Conservation (phyloP, 345 rosid species). For the Aquilaria yunnanensis region DNA sequence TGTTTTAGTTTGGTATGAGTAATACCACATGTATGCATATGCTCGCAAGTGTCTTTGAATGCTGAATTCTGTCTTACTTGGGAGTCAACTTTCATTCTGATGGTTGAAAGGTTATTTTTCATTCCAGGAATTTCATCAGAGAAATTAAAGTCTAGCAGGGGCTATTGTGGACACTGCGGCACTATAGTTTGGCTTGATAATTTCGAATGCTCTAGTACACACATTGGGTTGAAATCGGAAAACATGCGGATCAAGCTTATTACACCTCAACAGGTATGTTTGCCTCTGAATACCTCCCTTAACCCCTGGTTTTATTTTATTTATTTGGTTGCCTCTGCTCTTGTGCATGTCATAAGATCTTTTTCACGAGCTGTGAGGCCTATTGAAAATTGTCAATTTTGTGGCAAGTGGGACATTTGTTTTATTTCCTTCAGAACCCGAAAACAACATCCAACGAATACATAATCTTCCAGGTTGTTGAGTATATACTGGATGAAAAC, state of each 20-base stretch:
- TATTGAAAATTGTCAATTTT: no score
- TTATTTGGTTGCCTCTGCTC: background rate
- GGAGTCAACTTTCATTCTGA: background rate
- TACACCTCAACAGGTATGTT: slow-evolving; percentile 37
- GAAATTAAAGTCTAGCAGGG: slow-evolving; percentile 44
- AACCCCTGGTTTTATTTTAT: background rate
- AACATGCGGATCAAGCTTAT: slow-evolving; percentile 26
- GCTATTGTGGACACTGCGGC: slow-evolving; percentile 50
- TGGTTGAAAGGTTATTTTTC: background rate
- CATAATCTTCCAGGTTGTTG: slow-evolving; percentile 35
- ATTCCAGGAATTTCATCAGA: slow-evolving; percentile 35
- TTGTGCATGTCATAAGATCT: background rate
- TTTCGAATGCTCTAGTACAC: slow-evolving; percentile 33
- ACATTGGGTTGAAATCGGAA: slow-evolving; percentile 8
- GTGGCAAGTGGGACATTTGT: no score
- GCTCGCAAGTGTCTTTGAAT: background rate
- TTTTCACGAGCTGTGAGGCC: background rate
- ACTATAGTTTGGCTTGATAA: slow-evolving; percentile 48
- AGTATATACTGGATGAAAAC: slow-evolving; percentile 32
- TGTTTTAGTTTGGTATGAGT: slow-evolving; percentile 2
- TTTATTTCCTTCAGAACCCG: no score
- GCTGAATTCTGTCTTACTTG: background rate
- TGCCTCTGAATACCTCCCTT: background rate
- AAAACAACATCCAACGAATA: no score
- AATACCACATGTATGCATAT: background rate